phyloP scores from a whole-genome alignment of 1,284 basidiomycete species.

The Trichosporon faecale region DNA sequence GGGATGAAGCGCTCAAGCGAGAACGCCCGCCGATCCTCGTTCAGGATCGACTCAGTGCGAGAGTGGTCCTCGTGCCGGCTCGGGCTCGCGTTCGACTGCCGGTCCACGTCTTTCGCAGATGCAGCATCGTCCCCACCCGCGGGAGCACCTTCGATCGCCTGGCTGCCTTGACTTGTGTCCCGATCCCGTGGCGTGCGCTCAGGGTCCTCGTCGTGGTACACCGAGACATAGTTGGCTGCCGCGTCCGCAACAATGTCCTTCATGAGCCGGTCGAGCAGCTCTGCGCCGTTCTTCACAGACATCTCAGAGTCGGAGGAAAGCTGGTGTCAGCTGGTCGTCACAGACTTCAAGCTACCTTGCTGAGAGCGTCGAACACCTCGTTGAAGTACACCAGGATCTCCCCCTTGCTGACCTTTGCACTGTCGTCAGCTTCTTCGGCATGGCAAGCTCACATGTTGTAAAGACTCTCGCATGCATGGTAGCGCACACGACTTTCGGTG shows the following conservation, averaged over 20 bases:
- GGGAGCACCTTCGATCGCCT: not conserved
- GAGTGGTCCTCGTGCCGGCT: conserved; percentile 17
- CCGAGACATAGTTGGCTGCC: conserved; percentile 89
- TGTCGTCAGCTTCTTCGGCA: conserved; percentile 20
- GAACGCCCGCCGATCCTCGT: conserved; percentile 62
- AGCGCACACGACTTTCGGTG: conserved; percentile 85
- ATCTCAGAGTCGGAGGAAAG: conserved; percentile 93
- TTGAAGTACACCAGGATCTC: conserved; percentile 98
- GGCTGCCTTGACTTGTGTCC: conserved; percentile 55
- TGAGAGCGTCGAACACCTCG: conserved; percentile 93
- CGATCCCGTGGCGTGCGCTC: conserved; percentile 28
- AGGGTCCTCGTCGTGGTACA: conserved; percentile 59
- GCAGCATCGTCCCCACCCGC: not conserved
- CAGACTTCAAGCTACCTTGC: conserved; percentile 65
- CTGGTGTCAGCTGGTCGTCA: conserved; percentile 53
- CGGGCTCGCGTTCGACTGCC: conserved; percentile 11
- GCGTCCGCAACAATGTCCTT: conserved; percentile 98
- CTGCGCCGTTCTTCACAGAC: conserved; percentile 97
- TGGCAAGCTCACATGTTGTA: conserved; percentile 72
- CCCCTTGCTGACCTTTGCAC: conserved; percentile 92
- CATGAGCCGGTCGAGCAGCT: conserved; percentile 92
- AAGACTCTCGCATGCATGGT: conserved; percentile 82
- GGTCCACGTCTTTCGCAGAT: conserved; percentile 2
- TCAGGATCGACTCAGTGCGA: conserved; percentile 13
- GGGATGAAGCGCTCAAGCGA: conserved; percentile 94